Base-by-base conservation (phyloP, 2,329 filamentous ascomycete genomes). In the Fusarium nodosum region DNA sequence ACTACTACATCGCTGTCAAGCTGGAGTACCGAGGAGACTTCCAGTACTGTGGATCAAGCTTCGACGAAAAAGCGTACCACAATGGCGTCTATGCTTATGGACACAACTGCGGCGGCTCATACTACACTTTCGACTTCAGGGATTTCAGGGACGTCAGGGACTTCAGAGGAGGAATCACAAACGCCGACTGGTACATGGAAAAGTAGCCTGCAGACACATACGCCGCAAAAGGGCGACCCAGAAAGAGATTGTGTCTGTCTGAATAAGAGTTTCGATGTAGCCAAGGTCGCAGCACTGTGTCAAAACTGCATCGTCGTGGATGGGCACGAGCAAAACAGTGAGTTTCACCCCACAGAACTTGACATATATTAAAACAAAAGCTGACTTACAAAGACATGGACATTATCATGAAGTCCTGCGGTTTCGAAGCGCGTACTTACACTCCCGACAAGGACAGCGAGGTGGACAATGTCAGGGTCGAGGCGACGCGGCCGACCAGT, bases 211-310 rank as follows among this genome's bases (percentile, higher is more conserved):
- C 72, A 67, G 53, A 60, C 61, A 10, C 67, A 65, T 2, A 62
- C 71, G 36, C 18, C 67, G n/a, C 60, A 69, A 6, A 46, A 69
- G 6, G 69, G 62, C 54, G 72, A 72, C 18, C 74, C 74, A 2
- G 81, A 82, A 58, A 69, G 74, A 53, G 64, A 75, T 16, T 82
- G 81, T 53, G 77, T 81, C 6, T 82, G 81, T 52, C 52, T 65
- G 10, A 82, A 82, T 53, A 68, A 72, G 55, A 82, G 81, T 66
- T 82, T 82, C 53, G 74, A 82, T 46, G 81, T 82, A 15, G 72
- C 77, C 34, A 64, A 72, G 38, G 66, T 82, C n/a, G 77, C 79
- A 8, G 79, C 75, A 2, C 67, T 82, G 11, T 82, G 81, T 41
- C 74, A 80, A 20, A 79, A 79, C 54, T 82, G 81, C 60, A 79